phyloP scores from a whole-genome alignment of 805 yeast genomes.

The Candida corydali region DNA sequence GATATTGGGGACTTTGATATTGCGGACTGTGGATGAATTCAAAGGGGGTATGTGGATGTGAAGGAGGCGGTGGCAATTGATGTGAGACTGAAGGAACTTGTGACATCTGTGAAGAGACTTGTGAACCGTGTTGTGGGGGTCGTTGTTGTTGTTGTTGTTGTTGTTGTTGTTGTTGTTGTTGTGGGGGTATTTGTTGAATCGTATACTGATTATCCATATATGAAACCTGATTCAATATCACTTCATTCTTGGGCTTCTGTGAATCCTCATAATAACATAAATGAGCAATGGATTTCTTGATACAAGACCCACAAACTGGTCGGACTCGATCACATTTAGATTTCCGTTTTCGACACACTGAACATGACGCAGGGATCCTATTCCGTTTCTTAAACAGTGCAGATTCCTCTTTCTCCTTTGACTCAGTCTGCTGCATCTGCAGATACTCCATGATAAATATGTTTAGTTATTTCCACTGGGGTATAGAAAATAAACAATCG shows the following conservation, averaged over 20 bases:
- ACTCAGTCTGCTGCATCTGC: neutral
- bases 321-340: constrained; percentile 39
- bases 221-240: neutral
- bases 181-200: no score
- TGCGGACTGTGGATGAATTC: neutral
- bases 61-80: constrained; percentile 7
- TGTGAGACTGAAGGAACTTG: neutral
- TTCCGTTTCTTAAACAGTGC: constrained; percentile 28
- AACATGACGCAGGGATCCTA: constrained; percentile 41
- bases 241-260: constrained; percentile 2
- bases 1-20: constrained; percentile 1
- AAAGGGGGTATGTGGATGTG: constrained; percentile 7
- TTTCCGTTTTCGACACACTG: constrained; percentile 41
- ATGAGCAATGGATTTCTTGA: constrained; percentile 40
- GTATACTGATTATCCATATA: no score
- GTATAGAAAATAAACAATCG: no score
- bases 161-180: neutral
- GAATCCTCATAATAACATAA: constrained; percentile 32
- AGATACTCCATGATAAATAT: neutral
- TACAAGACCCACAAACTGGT: constrained; percentile 42
- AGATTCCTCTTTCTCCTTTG: constrained; percentile 2
- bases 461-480: neutral
- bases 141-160: constrained; percentile 5
- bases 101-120: no score
- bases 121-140: no score